Evolutionary conservation across 2,329 filamentous ascomycete species (phyloP).

Genomic region (Colletotrichum orchidophilum): DNA sequence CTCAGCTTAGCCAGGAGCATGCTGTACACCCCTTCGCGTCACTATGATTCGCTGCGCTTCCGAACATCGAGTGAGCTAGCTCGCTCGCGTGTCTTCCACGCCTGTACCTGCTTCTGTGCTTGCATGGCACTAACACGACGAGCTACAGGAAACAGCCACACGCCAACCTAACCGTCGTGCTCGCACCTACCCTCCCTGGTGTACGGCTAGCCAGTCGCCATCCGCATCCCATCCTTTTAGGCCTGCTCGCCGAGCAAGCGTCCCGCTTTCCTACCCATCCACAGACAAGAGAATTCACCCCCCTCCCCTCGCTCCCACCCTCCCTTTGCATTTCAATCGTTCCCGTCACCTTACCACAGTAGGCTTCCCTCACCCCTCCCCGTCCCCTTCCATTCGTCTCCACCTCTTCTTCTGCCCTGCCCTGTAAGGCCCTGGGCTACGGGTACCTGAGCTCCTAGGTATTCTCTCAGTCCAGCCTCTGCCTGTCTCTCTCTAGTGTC

Average conservation of each 20-base stretch:
- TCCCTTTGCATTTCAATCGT: background rate
- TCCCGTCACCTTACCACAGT: background rate
- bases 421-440: background rate
- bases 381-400: background rate
- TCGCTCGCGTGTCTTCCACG: no score
- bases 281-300: background rate
- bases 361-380: background rate
- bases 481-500: no score
- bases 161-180: constrained; percentile 19
- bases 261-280: background rate
- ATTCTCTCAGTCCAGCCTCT: background rate
- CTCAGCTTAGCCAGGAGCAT: no score
- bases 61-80: no score
- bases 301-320: background rate
- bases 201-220: constrained; percentile 20
- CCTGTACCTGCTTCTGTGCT: constrained; percentile 16
- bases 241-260: constrained; percentile 21
- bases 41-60: no score
- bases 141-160: constrained; percentile 18
- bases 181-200: no score
- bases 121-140: constrained; percentile 19
- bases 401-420: background rate
- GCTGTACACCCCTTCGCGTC: no score
- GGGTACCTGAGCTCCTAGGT: no score
- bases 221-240: constrained; percentile 28